These are phyloP conservation scores for Paecilomyces sp. DNA, from an alignment of 2,329 filamentous ascomycete genomes.

Conservation along the genomic window DNA sequence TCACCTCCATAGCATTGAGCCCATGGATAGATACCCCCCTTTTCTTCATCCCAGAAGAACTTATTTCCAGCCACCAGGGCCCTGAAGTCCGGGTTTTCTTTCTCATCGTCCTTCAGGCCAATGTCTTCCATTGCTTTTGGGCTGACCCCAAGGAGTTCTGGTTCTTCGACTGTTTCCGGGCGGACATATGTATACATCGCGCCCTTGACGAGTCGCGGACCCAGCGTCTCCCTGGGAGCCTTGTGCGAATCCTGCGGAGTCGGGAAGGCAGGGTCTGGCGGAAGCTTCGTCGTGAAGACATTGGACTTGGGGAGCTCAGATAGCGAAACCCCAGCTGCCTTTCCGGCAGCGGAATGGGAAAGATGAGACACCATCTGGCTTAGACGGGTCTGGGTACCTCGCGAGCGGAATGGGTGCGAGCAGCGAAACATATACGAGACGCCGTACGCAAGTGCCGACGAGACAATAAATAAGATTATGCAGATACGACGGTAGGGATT, in stretches of 20 bases:
- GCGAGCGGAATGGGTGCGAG: conserved; percentile 8
- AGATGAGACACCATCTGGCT: conserved; percentile 41
- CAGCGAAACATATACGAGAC: conserved; percentile 18
- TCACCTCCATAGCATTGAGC: conserved; percentile 90
- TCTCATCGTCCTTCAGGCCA: conserved; percentile 64
- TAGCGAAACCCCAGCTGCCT: conserved; percentile 26
- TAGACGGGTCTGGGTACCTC: conserved; percentile 23
- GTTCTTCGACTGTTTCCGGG: conserved; percentile 62
- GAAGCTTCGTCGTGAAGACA: conserved; percentile 59
- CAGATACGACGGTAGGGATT: not conserved
- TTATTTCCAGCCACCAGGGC: conserved; percentile 75
- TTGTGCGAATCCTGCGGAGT: conserved; percentile 76
- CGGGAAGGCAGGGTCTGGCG: conserved; percentile 69
- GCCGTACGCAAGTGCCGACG: not conserved
- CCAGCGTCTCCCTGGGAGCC: conserved; percentile 68
- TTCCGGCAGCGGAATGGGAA: conserved; percentile 14
- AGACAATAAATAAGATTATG: not conserved
- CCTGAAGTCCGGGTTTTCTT: conserved; percentile 65
- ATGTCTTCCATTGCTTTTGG: conserved; percentile 71
- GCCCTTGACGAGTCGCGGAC: conserved; percentile 73
- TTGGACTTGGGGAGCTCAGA: conserved; percentile 57
- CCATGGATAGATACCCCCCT: conserved; percentile 89
- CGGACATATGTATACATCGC: conserved; percentile 88
- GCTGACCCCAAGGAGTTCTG: conserved; percentile 77
- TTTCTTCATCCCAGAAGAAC: conserved; percentile 65